Evolutionary conservation across 306 rosid genomes (phyloP).

Genomic region (Parietaria judaica): DNA sequence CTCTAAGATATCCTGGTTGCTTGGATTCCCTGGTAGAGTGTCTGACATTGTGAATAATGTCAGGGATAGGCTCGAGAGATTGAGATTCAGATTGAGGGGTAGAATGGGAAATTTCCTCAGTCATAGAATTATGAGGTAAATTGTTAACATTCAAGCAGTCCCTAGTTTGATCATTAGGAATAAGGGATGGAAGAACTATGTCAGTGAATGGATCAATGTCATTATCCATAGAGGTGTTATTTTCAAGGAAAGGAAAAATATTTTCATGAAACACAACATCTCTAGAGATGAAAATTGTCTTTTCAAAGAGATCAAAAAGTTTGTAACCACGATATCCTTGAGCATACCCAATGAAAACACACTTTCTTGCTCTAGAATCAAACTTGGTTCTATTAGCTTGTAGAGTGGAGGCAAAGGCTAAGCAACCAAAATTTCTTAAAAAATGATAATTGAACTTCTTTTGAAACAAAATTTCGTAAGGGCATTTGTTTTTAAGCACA

Average conservation of each 20-base stretch:
- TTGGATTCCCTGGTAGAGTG: no score
- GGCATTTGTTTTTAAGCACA: neutral
- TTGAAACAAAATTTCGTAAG: no score
- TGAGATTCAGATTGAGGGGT: no score
- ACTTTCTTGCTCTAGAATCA: neutral
- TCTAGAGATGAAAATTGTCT: neutral
- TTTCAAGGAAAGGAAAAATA: neutral
- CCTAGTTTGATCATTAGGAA: no score
- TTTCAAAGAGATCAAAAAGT: neutral
- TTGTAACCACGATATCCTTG: neutral
- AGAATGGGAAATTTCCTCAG: no score
- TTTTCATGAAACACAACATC: slow-evolving; percentile 1
- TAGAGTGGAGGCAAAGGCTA: neutral
- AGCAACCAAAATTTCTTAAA: no score
- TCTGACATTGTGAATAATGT: no score
- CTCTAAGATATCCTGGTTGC: no score
- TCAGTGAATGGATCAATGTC: neutral
- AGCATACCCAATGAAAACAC: neutral
- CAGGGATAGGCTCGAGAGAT: neutral
- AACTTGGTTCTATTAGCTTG: neutral
- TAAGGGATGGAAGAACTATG: neutral
- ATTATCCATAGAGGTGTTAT: neutral
- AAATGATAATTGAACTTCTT: no score
- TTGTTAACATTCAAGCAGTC: no score
- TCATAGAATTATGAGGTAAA: neutral